phyloP scores from a whole-genome alignment of 352 stramenopile genomes.

The Sclerospora graminicola region DNA sequence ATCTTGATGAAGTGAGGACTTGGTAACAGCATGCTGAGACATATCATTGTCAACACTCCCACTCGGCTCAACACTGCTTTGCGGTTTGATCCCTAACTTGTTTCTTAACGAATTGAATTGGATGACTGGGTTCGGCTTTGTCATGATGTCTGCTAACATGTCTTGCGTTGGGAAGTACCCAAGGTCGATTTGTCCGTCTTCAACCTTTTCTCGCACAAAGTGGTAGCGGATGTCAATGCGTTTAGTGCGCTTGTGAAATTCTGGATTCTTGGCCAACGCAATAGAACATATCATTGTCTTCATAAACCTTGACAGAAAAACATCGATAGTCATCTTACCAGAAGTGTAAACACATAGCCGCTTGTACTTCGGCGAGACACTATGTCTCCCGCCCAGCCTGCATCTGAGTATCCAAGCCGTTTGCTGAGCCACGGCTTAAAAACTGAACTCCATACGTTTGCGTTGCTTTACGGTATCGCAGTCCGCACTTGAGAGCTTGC shows the following conservation, averaged over 20 bases:
- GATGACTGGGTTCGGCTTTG: background rate
- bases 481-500: background rate
- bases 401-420: background rate
- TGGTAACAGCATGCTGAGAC: too few species aligned
- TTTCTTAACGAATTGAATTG: background rate
- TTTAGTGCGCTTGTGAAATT: background rate
- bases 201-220: background rate
- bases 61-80: background rate
- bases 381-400: background rate
- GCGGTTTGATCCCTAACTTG: background rate
- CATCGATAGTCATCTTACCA: constrained; percentile 5
- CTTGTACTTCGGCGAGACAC: background rate
- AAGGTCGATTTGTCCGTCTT: background rate
- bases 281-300: constrained; percentile 14
- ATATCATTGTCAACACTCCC: background rate
- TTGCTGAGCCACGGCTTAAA: background rate
- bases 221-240: background rate
- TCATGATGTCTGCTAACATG: background rate
- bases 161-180: background rate
- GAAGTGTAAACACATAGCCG: constrained; percentile 1
- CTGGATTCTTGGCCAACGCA: background rate
- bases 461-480: background rate
- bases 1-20: too few species aligned
- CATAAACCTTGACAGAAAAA: constrained; percentile 9
- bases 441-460: background rate